Conservation (phyloP, 768 basidiomycete genomes). For the Daedaleopsis nitida region DNA sequence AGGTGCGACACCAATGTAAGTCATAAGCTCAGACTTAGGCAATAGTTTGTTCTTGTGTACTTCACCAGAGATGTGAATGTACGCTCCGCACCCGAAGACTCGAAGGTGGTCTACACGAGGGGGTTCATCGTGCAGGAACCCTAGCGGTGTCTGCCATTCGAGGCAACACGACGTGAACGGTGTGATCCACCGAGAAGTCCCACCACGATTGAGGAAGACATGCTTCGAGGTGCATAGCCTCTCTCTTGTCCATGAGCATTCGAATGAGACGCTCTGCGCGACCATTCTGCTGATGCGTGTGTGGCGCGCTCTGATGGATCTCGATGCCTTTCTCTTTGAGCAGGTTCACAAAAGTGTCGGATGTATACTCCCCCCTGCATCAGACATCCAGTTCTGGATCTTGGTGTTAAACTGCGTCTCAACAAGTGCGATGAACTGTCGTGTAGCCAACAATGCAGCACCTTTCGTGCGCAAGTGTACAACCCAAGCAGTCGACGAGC, state of each 20-base stretch:
- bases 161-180: constrained; percentile 1
- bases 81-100: constrained; percentile 29
- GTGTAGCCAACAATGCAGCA: too few relatives aligned
- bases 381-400: too few relatives aligned
- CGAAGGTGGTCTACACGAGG: constrained; percentile 20
- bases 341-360: not conserved
- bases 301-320: constrained; percentile 21
- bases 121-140: not conserved
- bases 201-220: constrained; percentile 37
- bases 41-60: constrained; percentile 7
- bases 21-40: constrained; percentile 19
- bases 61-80: constrained; percentile 22
- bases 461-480: too few relatives aligned
- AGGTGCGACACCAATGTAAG: constrained; percentile 20
- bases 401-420: too few relatives aligned
- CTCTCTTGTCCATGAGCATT: constrained; percentile 31
- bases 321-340: constrained; percentile 1
- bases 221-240: constrained; percentile 33
- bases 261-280: constrained; percentile 40
- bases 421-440: too few relatives aligned
- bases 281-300: constrained; percentile 40
- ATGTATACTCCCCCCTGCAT: too few relatives aligned
- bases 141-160: constrained; percentile 7
- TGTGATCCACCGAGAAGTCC: constrained; percentile 30
- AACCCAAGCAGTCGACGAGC: too few relatives aligned